A percentile compares a stretch with the other conserved stretches of the same genome.
These are phyloP conservation scores for Lasiosphaeria ovina DNA, from an alignment of 495 filamentous ascomycete genomes.

Conservation along the genomic window DNA sequence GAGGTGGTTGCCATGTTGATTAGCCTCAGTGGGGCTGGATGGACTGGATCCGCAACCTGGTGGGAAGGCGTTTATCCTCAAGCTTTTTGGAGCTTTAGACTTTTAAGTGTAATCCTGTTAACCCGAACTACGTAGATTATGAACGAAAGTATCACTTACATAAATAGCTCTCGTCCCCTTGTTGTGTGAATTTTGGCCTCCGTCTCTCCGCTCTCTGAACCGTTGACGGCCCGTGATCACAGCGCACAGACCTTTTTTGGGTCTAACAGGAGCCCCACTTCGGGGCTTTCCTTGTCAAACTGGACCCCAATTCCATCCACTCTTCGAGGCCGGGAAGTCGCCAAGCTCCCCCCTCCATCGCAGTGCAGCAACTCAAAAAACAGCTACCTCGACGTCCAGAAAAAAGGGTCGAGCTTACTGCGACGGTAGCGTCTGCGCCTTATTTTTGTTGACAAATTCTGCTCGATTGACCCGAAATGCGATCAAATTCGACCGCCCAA, in stretches of 20 bases:
- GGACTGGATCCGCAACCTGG: not conserved
- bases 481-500: too few species aligned
- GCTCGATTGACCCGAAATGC: too few species aligned
- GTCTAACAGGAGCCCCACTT: not conserved
- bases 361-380: too few species aligned
- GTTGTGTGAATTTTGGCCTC: not conserved
- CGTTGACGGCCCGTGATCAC: too few species aligned
- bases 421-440: too few species aligned
- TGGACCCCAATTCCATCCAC: not conserved
- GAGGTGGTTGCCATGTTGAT: not conserved
- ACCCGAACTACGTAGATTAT: not conserved
- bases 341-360: not conserved
- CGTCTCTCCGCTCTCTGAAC: not conserved
- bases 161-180: not conserved
- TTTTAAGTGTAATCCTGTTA: not conserved
- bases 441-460: too few species aligned
- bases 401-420: too few species aligned
- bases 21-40: not conserved
- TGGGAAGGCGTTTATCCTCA: not conserved
- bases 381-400: too few species aligned
- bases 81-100: not conserved
- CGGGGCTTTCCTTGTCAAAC: not conserved
- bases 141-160: not conserved
- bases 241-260: too few species aligned
- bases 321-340: not conserved